Base-by-base conservation (phyloP, 805 yeast genomes). In the Yarrowia hollandica region DNA sequence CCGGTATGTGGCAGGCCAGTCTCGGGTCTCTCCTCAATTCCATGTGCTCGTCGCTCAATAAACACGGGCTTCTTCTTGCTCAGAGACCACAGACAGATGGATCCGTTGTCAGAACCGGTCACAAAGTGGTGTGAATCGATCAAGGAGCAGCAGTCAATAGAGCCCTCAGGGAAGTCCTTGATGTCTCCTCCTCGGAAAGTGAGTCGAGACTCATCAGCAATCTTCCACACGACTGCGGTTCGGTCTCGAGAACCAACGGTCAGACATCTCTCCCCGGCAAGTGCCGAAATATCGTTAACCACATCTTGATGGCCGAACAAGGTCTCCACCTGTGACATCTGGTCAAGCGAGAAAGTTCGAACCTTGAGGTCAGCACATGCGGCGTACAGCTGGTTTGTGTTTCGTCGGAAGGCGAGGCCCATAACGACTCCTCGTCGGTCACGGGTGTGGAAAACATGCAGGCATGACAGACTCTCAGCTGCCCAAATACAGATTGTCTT, bases 31-130 rank as follows among this genome's bases (percentile, higher is more conserved):
- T 84, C 82, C 59, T 79, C 77, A 16, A 79, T 65, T 1, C 97
- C 99, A 71, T 94, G 99, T 2, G 92, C 88, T 50, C 77, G 73
- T 66, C 94, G 80, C 62, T 79, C 72, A 2, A 83, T 82, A 70
- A 72, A 85, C 25, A 88, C 73, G 14, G 98, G 95, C 73, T 90
- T 91, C 80, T 94, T 94, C 74, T 90, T 90, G 22, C 88, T 84
- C 60, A 86, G 74, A 2, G 96, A 84, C 99, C 99, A 94, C 62
- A 94, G 76, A n/a, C 88, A 75, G 28, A 94, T 74, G 68, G 83
- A 87, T 39, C 99, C 99, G 70, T 91, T 92, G 69, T 94, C 99
- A 14, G 96, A 85, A 4, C 98, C 98, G 0, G 98, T 91, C 46
- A 94, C 84, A 69, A 94, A 94, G 70, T 88, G 90, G 23, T 90